Evolutionary conservation across 257 asterid genomes (phyloP).

Genomic region (Solanum tarijense): DNA sequence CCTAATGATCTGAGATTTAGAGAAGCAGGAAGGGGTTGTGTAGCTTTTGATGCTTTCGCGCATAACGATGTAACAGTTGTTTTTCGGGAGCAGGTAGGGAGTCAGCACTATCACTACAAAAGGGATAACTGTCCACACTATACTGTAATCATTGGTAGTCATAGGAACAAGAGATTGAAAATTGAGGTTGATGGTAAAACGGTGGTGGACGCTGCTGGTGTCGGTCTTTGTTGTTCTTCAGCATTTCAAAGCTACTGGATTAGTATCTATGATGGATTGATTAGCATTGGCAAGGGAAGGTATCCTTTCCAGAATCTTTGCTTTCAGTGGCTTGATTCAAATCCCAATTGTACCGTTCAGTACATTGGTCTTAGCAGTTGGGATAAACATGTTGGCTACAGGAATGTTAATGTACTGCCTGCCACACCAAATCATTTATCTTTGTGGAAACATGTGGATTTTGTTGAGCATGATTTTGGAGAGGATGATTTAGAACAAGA

Average conservation of each 20-base stretch:
- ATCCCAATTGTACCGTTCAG: conserved; percentile 78
- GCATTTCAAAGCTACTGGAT: conserved; percentile 96
- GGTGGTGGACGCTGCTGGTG: conserved; percentile 69
- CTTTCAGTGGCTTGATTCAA: conserved; percentile 87
- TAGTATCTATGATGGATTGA: conserved; percentile 77
- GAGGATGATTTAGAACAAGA: conserved; percentile 55
- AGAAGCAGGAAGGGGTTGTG: conserved; percentile 97
- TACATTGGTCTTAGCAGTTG: conserved; percentile 96
- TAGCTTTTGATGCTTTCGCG: conserved; percentile 95
- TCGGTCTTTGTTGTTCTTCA: conserved; percentile 76
- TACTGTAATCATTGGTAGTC: conserved; percentile 95
- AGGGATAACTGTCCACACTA: conserved; percentile 88
- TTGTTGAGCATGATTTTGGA: conserved; percentile 29
- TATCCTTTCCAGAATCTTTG: conserved; percentile 95
- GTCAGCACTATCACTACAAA: conserved; percentile 96
- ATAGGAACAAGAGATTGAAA: conserved; percentile 69
- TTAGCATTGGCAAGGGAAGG: conserved; percentile 94
- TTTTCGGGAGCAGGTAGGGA: conserved; percentile 85
- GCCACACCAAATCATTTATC: conserved; percentile 72
- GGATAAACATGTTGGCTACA: conserved; percentile 93
- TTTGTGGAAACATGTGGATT: conserved; percentile 83
- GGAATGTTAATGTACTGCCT: conserved; percentile 79
- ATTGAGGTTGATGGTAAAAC: conserved; percentile 85
- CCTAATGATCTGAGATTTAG: conserved; percentile 66
- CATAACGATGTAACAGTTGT: conserved; percentile 90